Evolutionary conservation across 2,329 filamentous ascomycete genomes (phyloP), one percentile per base, ranked within the genome.

Genomic region (Hypoxylon sp.): DNA sequence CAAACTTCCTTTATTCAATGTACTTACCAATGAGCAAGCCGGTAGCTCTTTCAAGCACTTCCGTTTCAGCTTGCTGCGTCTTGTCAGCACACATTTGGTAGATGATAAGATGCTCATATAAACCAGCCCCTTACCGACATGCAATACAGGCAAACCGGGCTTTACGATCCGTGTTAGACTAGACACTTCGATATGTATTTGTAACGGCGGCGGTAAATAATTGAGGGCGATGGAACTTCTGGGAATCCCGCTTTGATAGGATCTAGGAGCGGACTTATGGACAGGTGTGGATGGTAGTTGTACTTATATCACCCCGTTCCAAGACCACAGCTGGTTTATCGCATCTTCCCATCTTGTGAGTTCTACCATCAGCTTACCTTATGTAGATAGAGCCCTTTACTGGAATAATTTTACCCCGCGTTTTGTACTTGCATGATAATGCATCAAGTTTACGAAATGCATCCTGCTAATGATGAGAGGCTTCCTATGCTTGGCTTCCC

Each of bases 21-120:
- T 17, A 51, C 65, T 53, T 56, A 73, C 71, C 28, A 72, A 46
- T 13, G 68, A 65, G 28, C 69, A 73, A 22, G 67, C 70, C 20
- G 70, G 67, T 17, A 69, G 8, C 44, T 69, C 67, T 28, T 61
- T 65, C 1, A 64, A 62, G 34, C 64, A 69, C 61, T 68, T 69
- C 8, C 67, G 58, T 50, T 69, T 69, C 17, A 69, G 28, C 34
- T 59, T 46, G 46, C 64, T 69, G 49, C 15, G 26, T n/a, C 11
- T 19, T 43, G 32, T 61, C 15, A 63, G 49, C 37, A 41, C 28
- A 5, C 24, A 50, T 28, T 15, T 28, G 41, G n/a, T n/a, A n/a
- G n/a, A n/a, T 15, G 19, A 8, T 37, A 15, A 17, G 19, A 37
- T 20, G 24, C 20, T n/a, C 37, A 32, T 43, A 28, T 2, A 6